These are phyloP conservation scores for Juglanconis juglandina DNA, from an alignment of 2,329 filamentous ascomycete species.

Conservation along the genomic window DNA sequence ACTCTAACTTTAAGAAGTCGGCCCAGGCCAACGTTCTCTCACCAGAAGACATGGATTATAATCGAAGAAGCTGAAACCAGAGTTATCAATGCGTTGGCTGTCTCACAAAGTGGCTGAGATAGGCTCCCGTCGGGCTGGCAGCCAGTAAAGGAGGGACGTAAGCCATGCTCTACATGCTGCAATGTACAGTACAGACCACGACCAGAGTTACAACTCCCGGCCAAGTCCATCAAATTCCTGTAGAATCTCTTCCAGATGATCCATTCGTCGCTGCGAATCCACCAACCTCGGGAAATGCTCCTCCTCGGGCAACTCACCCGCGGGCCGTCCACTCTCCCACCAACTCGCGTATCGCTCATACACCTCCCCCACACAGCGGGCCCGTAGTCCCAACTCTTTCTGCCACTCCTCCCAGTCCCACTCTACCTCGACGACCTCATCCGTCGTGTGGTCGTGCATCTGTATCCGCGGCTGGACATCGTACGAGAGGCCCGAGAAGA, in stretches of 20 bases:
- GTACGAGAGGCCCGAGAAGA: slow-evolving; percentile 22
- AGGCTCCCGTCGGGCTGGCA: no score
- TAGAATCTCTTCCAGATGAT: not conserved
- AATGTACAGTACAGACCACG: no score
- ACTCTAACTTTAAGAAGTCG: no score
- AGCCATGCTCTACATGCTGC: no score
- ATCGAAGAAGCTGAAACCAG: no score
- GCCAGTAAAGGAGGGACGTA: no score
- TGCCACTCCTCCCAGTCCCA: slow-evolving; percentile 34
- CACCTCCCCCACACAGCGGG: slow-evolving; percentile 40
- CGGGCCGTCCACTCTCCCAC: not conserved
- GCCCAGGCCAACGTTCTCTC: no score
- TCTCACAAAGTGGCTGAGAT: no score
- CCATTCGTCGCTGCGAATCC: slow-evolving; percentile 1
- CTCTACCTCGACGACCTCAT: slow-evolving; percentile 32
- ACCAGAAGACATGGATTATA: no score
- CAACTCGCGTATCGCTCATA: slow-evolving; percentile 43
- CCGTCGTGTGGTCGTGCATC: slow-evolving; percentile 36
- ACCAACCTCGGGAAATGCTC: slow-evolving; percentile 1
- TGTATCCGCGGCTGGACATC: slow-evolving; percentile 36
- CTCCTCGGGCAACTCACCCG: not conserved
- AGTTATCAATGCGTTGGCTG: no score
- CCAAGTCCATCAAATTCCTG: not conserved
- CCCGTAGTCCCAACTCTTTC: slow-evolving; percentile 31
- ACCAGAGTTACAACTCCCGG: no score